Evolutionary conservation across 164 flowering plant species (phyloP), one percentile per base, ranked within the genome.

Genomic region (Vitis labrusca): DNA sequence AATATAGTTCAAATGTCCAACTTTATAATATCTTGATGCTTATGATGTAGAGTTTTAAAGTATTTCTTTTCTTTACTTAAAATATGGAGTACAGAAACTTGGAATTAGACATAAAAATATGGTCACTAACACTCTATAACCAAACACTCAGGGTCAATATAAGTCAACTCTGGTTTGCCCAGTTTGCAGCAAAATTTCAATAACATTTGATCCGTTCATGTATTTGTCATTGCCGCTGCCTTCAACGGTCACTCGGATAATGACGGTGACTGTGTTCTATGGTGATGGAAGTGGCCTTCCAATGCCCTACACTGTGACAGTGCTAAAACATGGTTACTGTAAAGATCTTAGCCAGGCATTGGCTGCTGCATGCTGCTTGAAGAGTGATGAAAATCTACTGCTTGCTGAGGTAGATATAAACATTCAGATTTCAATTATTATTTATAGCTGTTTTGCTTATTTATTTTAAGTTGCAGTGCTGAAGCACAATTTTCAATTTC

Each of bases 131-230:
- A 50, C 4, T n/a, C n/a, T 30, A 29, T 64, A 61, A 56, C 48
- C 59, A 65, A 67, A 55, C 73, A 61, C 50, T 63, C 89, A 93
- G 98, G 98, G 98, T 70, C 98, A 94, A 83, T 94, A 91, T 59
- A 94, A 92, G 65, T 94, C 98, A 10, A 94, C 98, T 27, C 77
- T 94, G 80, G 91, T 92, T 59, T 94, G 98, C 80, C 97, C 98
- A 54, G 77, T 62, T 73, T 94, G 98, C 76, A 74, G 81, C 75
- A 94, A 94, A 78, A 85, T 94, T 65, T 94, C 98, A 48, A 89
- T 92, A 51, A 89, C 97, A 53, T 92, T 91, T 77, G 97, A 94
- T 66, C 98, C 97, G 52, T 92, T 92, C 75, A 94, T 92, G 98
- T 92, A 92, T 75, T 80, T 94, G 65, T 89, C 97, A 16, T 64